A percentile compares a stretch with the other conserved stretches of the same genome.
phyloP scores from a whole-genome alignment of 495 filamentous ascomycete species.

The Penicillium coprophilum region DNA sequence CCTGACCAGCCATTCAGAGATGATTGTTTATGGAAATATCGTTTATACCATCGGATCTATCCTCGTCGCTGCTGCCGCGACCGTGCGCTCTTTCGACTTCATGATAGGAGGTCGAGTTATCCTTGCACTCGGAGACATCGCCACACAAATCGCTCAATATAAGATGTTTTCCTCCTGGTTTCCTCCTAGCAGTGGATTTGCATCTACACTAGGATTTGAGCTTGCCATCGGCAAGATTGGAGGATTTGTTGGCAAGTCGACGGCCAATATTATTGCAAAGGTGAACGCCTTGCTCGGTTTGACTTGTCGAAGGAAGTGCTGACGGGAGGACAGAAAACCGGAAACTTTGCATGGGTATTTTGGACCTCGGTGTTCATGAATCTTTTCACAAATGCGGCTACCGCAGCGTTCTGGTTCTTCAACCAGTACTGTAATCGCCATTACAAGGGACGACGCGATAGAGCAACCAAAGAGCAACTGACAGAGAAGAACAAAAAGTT shows the following conservation, averaged over 20 bases:
- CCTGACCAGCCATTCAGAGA: constrained; percentile 23
- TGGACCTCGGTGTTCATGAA: constrained; percentile 52
- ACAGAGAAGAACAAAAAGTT: constrained; percentile 50
- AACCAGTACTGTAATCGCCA: constrained; percentile 35
- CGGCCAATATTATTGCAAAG: constrained; percentile 40
- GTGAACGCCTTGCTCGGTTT: background rate
- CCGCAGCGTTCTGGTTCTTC: constrained; percentile 43
- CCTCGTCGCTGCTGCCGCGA: constrained; percentile 43
- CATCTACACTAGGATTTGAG: constrained; percentile 43
- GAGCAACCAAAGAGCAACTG: constrained; percentile 39
- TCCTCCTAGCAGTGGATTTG: constrained; percentile 46
- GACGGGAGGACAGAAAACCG: constrained; percentile 32
- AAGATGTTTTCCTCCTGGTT: constrained; percentile 54
- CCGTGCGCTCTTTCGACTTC: constrained; percentile 43
- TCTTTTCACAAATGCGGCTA: constrained; percentile 44
- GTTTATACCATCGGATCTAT: constrained; percentile 49
- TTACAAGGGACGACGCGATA: constrained; percentile 36
- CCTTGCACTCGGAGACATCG: constrained; percentile 45
- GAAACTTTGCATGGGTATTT: constrained; percentile 47
- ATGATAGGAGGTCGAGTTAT: constrained; percentile 46
- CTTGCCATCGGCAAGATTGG: constrained; percentile 45
- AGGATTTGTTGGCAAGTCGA: constrained; percentile 38
- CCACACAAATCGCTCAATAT: constrained; percentile 48
- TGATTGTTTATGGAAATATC: constrained; percentile 48
- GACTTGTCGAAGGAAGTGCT: background rate